Evolutionary conservation across 2,329 filamentous ascomycete species (phyloP).

Genomic region (Dendrostoma leiphaemia): DNA sequence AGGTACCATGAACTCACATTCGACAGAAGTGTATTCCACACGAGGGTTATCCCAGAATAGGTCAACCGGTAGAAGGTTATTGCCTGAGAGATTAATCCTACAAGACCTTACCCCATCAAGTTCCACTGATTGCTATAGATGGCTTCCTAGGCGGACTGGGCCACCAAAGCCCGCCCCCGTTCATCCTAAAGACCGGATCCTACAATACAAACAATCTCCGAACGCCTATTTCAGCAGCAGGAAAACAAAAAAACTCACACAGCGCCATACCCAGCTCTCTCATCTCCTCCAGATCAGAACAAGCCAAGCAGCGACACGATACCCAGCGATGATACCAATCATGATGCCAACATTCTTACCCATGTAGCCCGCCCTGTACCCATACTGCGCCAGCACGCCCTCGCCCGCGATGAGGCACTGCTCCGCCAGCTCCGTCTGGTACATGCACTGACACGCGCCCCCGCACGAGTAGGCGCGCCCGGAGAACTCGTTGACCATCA

Average conservation of each 20-base stretch:
- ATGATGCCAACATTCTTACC: constrained; percentile 76
- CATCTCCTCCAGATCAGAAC: constrained; percentile 45
- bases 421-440: constrained; percentile 56
- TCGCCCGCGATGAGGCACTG: constrained; percentile 70
- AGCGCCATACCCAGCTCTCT: not conserved
- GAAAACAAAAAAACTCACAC: not conserved
- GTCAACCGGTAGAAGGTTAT: too few relatives aligned
- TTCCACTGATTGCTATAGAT: too few relatives aligned
- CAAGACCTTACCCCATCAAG: too few relatives aligned
- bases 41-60: too few relatives aligned
- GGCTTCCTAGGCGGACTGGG: too few relatives aligned
- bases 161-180: too few relatives aligned
- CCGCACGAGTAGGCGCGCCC: constrained; percentile 62
- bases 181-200: too few relatives aligned
- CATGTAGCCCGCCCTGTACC: constrained; percentile 61
- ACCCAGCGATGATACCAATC: constrained; percentile 71
- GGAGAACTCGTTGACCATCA: constrained; percentile 89
- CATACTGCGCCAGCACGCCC: constrained; percentile 68
- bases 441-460: constrained; percentile 65
- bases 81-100: too few relatives aligned
- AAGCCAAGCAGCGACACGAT: constrained; percentile 66
- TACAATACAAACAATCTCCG: too few relatives aligned
- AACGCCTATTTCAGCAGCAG: not conserved
- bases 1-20: too few relatives aligned
- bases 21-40: too few relatives aligned